A percentile compares a stretch with the other conserved stretches of the same genome.
Conservation (phyloP, 192 early-diverging fungal species). For the Coemansia sp. region DNA sequence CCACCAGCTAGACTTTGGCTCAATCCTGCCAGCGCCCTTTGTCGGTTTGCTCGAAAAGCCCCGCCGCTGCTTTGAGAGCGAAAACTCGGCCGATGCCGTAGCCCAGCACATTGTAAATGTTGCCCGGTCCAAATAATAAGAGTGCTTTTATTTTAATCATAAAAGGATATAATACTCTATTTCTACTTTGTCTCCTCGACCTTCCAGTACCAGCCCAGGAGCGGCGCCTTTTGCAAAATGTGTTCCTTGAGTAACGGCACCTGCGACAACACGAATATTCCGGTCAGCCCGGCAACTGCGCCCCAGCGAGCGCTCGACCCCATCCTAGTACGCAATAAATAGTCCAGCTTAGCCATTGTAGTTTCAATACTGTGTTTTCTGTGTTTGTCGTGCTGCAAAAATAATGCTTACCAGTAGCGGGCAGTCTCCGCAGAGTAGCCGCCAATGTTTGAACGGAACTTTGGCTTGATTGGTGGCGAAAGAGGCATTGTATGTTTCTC, state of each 20-base stretch:
- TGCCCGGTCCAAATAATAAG: not conserved
- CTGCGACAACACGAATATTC: slow-evolving; percentile 45
- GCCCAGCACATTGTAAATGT: slow-evolving; percentile 32
- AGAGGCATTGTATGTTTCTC: slow-evolving; percentile 17
- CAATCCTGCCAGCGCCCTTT: slow-evolving; percentile 68
- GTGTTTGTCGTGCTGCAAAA: not conserved
- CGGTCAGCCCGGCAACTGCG: slow-evolving; percentile 36
- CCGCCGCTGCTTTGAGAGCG: slow-evolving; percentile 57
- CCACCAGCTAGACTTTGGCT: slow-evolving; percentile 55
- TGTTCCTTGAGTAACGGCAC: slow-evolving; percentile 41
- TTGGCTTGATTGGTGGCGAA: slow-evolving; percentile 39
- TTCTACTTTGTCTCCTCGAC: slow-evolving; percentile 20
- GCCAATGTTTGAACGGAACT: slow-evolving; percentile 39
- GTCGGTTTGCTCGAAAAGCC: slow-evolving; percentile 70
- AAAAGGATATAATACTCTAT: too few relatives aligned
- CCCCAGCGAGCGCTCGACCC: slow-evolving; percentile 49
- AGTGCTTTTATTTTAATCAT: not conserved
- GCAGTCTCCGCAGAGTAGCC: slow-evolving; percentile 49
- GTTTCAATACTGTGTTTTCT: too few relatives aligned
- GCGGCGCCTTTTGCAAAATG: slow-evolving; percentile 42
- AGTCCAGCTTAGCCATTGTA: too few relatives aligned
- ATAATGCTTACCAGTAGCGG: slow-evolving; percentile 41
- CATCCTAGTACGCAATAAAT: slow-evolving; percentile 18
- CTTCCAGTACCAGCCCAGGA: slow-evolving; percentile 57
- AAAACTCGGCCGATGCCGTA: slow-evolving; percentile 47